phyloP scores from a whole-genome alignment of 495 filamentous ascomycete genomes.

The Bacidia rubella region DNA sequence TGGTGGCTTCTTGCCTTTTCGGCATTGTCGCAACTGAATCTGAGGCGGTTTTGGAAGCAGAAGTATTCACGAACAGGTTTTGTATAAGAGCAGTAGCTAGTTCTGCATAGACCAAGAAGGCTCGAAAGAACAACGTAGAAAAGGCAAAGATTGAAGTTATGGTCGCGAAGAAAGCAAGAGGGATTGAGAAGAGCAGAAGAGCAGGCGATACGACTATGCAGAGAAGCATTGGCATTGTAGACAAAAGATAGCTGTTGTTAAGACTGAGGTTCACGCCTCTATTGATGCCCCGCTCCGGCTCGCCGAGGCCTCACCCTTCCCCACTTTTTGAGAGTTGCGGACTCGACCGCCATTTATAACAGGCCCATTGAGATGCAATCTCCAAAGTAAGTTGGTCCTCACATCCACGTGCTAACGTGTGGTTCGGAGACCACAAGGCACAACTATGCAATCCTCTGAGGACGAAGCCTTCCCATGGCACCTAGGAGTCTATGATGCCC shows the following conservation, averaged over 20 bases:
- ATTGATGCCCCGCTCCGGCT: too few relatives aligned
- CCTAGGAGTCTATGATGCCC: slow-evolving; percentile 74
- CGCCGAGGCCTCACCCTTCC: too few relatives aligned
- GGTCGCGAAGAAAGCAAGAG: slow-evolving; percentile 53
- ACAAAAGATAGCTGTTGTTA: background rate
- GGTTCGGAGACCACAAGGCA: background rate
- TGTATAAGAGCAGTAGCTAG: slow-evolving; percentile 45
- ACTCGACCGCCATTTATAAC: too few relatives aligned
- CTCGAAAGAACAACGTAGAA: slow-evolving; percentile 48
- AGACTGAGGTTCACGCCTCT: too few relatives aligned
- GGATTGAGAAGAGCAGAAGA: slow-evolving; percentile 51
- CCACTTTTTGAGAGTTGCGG: too few relatives aligned
- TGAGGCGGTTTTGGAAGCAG: slow-evolving; percentile 22
- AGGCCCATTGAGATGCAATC: too few relatives aligned
- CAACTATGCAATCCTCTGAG: background rate
- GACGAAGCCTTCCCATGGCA: slow-evolving; percentile 59
- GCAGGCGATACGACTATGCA: slow-evolving; percentile 47
- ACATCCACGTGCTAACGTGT: too few relatives aligned
- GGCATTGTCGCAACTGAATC: slow-evolving; percentile 21
- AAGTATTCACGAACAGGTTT: slow-evolving; percentile 39
- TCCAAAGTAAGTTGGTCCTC: too few relatives aligned
- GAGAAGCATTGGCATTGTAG: slow-evolving; percentile 25
- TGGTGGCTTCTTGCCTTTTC: slow-evolving; percentile 22
- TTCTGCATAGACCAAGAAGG: slow-evolving; percentile 56
- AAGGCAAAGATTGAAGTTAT: slow-evolving; percentile 56